These are phyloP conservation scores for Quercus robur DNA, from an alignment of 306 rosid genomes.

Conservation along the genomic window DNA sequence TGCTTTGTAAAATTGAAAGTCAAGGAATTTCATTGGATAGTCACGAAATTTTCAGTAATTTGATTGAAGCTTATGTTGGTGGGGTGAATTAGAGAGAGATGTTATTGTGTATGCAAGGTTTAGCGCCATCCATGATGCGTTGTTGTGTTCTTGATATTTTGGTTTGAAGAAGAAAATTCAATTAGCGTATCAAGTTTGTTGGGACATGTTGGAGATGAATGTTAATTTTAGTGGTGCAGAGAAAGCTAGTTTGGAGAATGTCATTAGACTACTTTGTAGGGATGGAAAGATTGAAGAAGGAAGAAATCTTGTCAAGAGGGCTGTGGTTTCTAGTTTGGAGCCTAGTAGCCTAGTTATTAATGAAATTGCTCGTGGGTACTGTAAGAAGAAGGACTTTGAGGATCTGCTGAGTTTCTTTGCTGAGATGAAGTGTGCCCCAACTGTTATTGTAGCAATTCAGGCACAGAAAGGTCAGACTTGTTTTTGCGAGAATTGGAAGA, in stretches of 20 bases:
- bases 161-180: slow-evolving; percentile 44
- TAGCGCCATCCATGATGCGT: slow-evolving; percentile 42
- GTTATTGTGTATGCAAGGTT: slow-evolving; percentile 36
- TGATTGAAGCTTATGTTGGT: slow-evolving; percentile 52
- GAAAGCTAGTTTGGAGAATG: slow-evolving; percentile 46
- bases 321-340: slow-evolving; percentile 33
- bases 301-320: slow-evolving; percentile 65
- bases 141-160: slow-evolving; percentile 39
- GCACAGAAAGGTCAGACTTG: slow-evolving; percentile 45
- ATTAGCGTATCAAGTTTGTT: slow-evolving; percentile 37
- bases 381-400: slow-evolving; percentile 76
- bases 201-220: slow-evolving; percentile 51
- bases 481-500: slow-evolving; percentile 51
- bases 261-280: slow-evolving; percentile 53
- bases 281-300: slow-evolving; percentile 70
- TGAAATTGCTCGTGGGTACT: slow-evolving; percentile 67
- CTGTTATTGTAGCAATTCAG: slow-evolving; percentile 44
- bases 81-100: slow-evolving; percentile 54
- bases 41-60: slow-evolving; percentile 31
- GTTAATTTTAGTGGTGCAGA: slow-evolving; percentile 34
- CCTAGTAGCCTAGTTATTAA: slow-evolving; percentile 44
- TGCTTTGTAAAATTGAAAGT: slow-evolving; percentile 47
- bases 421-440: slow-evolving; percentile 52
- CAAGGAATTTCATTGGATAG: slow-evolving; percentile 32
- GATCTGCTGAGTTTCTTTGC: slow-evolving; percentile 73